A percentile compares a stretch with the other conserved stretches of the same genome.
Conservation (phyloP, 2,329 filamentous ascomycete genomes). For the Colletotrichum tofieldiae region DNA sequence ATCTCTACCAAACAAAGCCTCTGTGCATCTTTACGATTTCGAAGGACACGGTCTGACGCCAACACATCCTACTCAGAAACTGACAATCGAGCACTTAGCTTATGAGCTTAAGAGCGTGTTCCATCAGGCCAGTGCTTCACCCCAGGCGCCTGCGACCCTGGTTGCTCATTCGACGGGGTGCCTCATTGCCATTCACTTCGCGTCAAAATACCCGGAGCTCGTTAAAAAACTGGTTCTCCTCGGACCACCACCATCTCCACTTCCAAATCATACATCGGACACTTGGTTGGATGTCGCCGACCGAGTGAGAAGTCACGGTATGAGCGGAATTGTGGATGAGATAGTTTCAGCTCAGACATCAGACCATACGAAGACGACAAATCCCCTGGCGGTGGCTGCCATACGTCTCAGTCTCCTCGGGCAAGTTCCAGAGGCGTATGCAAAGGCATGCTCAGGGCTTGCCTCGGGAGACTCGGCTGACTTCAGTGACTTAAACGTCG, state of each 20-base stretch:
- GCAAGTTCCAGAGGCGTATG: constrained; percentile 69
- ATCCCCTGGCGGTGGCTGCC: constrained; percentile 59
- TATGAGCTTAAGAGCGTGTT: constrained; percentile 59
- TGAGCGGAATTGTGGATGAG: constrained; percentile 59
- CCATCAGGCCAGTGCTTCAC: constrained; percentile 49
- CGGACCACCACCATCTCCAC: constrained; percentile 62
- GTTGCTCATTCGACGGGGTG: constrained; percentile 69
- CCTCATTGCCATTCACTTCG: constrained; percentile 62
- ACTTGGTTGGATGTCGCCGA: constrained; percentile 54
- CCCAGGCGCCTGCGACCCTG: constrained; percentile 54
- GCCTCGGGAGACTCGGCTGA: constrained; percentile 54
- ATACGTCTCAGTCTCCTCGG: constrained; percentile 60
- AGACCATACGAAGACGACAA: constrained; percentile 52
- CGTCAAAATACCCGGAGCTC: constrained; percentile 55
- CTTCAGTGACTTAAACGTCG: constrained; percentile 51
- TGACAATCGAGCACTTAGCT: constrained; percentile 62
- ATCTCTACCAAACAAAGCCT: constrained; percentile 49
- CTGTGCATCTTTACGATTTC: constrained; percentile 64
- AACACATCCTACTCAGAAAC: constrained; percentile 59
- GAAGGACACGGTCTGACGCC: constrained; percentile 71
- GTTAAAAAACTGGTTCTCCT: constrained; percentile 63
- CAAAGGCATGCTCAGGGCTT: constrained; percentile 67
- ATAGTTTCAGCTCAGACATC: constrained; percentile 56
- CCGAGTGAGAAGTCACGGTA: constrained; percentile 59
- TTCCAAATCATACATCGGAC: constrained; percentile 53